Base-by-base conservation (phyloP, 1,284 basidiomycete species). In the Naganishia cerealis region DNA sequence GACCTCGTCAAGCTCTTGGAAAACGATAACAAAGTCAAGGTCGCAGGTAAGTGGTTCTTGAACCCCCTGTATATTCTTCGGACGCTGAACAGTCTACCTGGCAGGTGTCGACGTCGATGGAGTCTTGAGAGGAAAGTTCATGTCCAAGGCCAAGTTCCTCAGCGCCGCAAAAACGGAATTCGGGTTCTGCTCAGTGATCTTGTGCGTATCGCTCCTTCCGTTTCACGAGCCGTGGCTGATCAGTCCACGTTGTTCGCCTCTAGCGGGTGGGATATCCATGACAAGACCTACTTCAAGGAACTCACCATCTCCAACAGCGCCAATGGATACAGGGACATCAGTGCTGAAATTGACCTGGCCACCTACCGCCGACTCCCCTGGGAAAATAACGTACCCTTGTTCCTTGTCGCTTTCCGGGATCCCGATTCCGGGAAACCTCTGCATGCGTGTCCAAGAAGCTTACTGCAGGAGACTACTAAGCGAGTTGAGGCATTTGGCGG, bases 91-190 rank as follows among this genome's bases (percentile, higher is more conserved):
- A 24, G 21, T 18, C 58, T 52, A 1, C n/a, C 52, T 21, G 52
- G 10, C 67, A 81, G 80, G 79, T 42, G 71, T 80, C 68, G 80
- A 78, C 90, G 91, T 94, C 56, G 95, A 99, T 79, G 95, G 95
- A 43, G 87, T 98, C 21, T 84, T 97, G 16, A 85, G 94, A 57
- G 94, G 94, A 57, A 98, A 97, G 81, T 90, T 90, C 79, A 93
- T 96, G 90, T 91, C 90, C 38, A 96, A 91, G 81, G 85, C 88
- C 65, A 99, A 99, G 81, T 96, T 99, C 76, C 78, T 98, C 38
- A 89, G 88, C 57, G 88, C 90, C 0, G 90, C 85, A n/a, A 87
- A 88, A 68, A 86, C 87, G 68, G 91, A 92, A 0, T 94, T 95
- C 78, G 91, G 91, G 3, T 96, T 95, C 82, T 94, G 91, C 80